phyloP scores from a whole-genome alignment of 2,329 filamentous ascomycete genomes.

The Thielaviopsis punctulata region DNA sequence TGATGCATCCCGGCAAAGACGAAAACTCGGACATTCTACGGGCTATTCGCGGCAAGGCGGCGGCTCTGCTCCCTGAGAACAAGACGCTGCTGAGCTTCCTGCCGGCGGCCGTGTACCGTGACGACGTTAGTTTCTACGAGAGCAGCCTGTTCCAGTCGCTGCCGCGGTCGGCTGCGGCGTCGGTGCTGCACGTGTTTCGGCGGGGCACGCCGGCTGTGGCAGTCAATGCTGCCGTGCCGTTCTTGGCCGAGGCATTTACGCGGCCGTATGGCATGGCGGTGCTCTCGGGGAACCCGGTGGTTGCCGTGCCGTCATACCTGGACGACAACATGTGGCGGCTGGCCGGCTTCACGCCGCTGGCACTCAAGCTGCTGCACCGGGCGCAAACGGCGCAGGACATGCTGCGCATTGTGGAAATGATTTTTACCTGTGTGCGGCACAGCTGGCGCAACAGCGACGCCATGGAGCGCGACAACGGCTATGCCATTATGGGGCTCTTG shows the following conservation, averaged over 20 bases:
- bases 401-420: conserved; percentile 60
- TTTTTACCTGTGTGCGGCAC: conserved; percentile 71
- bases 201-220: conserved; percentile 63
- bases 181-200: conserved; percentile 50
- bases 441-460: conserved; percentile 98
- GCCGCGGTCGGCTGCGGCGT: conserved; percentile 53
- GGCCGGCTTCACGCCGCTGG: conserved; percentile 76
- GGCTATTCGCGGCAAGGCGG: conserved; percentile 74
- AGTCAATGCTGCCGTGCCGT: conserved; percentile 75
- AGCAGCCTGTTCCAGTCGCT: conserved; percentile 59
- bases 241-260: conserved; percentile 75
- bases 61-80: conserved; percentile 61
- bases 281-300: conserved; percentile 66
- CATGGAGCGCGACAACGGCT: conserved; percentile 92
- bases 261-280: conserved; percentile 66
- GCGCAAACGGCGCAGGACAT: conserved; percentile 54
- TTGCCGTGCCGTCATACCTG: conserved; percentile 64
- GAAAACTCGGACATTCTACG: conserved; percentile 81
- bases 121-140: conserved; percentile 64
- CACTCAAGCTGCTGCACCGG: conserved; percentile 67
- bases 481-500: conserved; percentile 70
- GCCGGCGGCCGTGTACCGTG: conserved; percentile 61
- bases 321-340: conserved; percentile 89
- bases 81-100: conserved; percentile 72
- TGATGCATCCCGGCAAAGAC: conserved; percentile 74